A percentile compares a stretch with the other conserved stretches of the same genome.
Conservation (phyloP, 2,329 filamentous ascomycete genomes). For the Rosellinia necatrix region DNA sequence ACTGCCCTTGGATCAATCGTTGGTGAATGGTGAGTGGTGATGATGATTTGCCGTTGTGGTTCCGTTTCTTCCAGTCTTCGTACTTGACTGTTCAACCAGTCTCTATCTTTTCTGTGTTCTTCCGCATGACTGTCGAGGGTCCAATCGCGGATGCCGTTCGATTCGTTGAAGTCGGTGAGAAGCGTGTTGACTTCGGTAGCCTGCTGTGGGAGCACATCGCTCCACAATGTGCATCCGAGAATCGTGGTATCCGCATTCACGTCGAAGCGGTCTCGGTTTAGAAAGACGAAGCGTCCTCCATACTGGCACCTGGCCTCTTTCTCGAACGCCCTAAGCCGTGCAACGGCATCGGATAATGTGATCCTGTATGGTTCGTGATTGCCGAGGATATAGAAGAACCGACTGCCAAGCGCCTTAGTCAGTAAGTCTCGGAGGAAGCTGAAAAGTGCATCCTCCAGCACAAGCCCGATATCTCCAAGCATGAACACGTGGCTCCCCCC, state of each 20-base stretch:
- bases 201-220: constrained; percentile 1
- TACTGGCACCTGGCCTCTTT: constrained; percentile 6
- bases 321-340: constrained; percentile 16
- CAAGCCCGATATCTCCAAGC: constrained; percentile 14
- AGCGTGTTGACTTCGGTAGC: constrained; percentile 6
- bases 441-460: constrained; percentile 11
- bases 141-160: constrained; percentile 12
- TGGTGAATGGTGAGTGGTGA: constrained; percentile 14
- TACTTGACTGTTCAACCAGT: constrained; percentile 15
- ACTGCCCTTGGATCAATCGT: constrained; percentile 11
- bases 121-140: constrained; percentile 8
- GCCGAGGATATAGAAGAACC: constrained; percentile 18
- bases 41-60: constrained; percentile 14
- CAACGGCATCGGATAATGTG: constrained; percentile 11
- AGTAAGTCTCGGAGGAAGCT: constrained; percentile 8
- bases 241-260: constrained; percentile 13
- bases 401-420: constrained; percentile 4
- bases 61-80: constrained; percentile 8
- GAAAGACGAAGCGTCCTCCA: constrained; percentile 15
- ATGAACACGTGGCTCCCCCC: constrained; percentile 13
- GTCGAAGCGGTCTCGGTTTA: constrained; percentile 17
- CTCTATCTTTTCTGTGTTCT: constrained; percentile 11
- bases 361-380: constrained; percentile 16
- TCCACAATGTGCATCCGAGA: constrained; percentile 18
- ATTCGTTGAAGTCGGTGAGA: constrained; percentile 12